A percentile compares a stretch with the other conserved stretches of the same genome.
Evolutionary conservation across 352 stramenopile genomes (phyloP).

Genomic region (Pythium grandisporangium): DNA sequence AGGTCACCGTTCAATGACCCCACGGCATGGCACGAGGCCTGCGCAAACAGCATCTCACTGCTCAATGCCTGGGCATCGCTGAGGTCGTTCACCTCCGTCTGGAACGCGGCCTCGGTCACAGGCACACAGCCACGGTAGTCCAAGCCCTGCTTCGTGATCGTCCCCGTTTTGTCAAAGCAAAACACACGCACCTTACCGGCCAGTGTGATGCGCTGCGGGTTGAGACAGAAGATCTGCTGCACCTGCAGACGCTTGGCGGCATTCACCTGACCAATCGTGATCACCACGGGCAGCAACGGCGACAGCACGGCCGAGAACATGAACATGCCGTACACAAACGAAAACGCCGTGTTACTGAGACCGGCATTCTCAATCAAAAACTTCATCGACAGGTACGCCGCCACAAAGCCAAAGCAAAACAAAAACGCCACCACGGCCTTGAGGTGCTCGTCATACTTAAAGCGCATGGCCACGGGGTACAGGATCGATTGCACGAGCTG

Average conservation of each 20-base stretch:
- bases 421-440: conserved; percentile 40
- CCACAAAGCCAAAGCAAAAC: conserved; percentile 29
- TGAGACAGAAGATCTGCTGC: conserved; percentile 41
- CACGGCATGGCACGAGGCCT: conserved; percentile 83
- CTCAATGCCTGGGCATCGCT: conserved; percentile 22
- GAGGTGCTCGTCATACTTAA: conserved; percentile 69
- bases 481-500: conserved; percentile 49
- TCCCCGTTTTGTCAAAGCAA: conserved; percentile 77
- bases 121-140: conserved; percentile 29
- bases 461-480: conserved; percentile 44
- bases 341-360: conserved; percentile 18
- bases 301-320: conserved; percentile 27
- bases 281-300: conserved; percentile 49
- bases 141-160: conserved; percentile 57
- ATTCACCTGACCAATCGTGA: conserved; percentile 47
- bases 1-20: conserved; percentile 51
- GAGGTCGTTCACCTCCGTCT: conserved; percentile 48
- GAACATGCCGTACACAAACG: conserved; percentile 28
- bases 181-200: conserved; percentile 48
- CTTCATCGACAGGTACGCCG: conserved; percentile 19
- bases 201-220: conserved; percentile 43
- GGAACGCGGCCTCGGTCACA: conserved; percentile 16
- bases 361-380: conserved; percentile 20
- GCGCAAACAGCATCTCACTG: conserved; percentile 41
- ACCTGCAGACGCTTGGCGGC: conserved; percentile 27